A percentile compares a stretch with the other conserved stretches of the same genome.
Evolutionary conservation across 257 asterid genomes (phyloP).

Genomic region (Eustoma russellianum): DNA sequence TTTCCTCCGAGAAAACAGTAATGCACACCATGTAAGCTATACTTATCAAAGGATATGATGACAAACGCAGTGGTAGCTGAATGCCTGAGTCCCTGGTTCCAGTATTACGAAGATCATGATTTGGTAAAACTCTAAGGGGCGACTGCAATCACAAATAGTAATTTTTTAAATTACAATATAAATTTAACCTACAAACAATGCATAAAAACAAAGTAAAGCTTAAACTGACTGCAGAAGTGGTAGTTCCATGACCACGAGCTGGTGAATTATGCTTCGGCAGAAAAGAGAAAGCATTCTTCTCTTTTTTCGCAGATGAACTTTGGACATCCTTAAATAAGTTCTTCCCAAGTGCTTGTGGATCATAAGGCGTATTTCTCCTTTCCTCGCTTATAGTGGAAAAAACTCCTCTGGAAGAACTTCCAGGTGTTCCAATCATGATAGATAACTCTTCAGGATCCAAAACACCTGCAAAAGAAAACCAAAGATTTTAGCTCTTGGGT

Average conservation of each 20-base stretch:
- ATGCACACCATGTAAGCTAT: constrained; percentile 4
- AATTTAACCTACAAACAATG: constrained; percentile 10
- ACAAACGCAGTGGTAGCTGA: constrained; percentile 43
- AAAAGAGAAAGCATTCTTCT: constrained; percentile 19
- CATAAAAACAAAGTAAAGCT: background rate
- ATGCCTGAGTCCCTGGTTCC: constrained; percentile 33
- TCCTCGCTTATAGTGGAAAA: constrained; percentile 34
- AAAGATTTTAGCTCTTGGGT: background rate
- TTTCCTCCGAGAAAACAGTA: constrained; percentile 3
- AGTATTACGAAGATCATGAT: constrained; percentile 27
- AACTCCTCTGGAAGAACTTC: constrained; percentile 31
- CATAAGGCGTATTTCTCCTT: constrained; percentile 9
- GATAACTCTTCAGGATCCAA: constrained; percentile 84
- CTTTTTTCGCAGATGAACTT: constrained; percentile 19
- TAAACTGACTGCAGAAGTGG: constrained; percentile 36
- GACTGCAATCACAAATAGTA: constrained; percentile 30
- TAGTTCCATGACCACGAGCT: constrained; percentile 21
- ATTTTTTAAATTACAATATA: background rate
- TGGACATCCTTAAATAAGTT: constrained; percentile 20
- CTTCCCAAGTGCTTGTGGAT: constrained; percentile 18
- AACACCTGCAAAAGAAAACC: constrained; percentile 40
- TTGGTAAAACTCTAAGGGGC: constrained; percentile 25
- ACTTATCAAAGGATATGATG: constrained; percentile 67
- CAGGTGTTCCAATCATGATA: constrained; percentile 47
- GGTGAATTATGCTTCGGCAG: constrained; percentile 30